Evolutionary conservation across 2,329 filamentous ascomycete genomes (phyloP).

Genomic region (Stagonosporopsis tanaceti): DNA sequence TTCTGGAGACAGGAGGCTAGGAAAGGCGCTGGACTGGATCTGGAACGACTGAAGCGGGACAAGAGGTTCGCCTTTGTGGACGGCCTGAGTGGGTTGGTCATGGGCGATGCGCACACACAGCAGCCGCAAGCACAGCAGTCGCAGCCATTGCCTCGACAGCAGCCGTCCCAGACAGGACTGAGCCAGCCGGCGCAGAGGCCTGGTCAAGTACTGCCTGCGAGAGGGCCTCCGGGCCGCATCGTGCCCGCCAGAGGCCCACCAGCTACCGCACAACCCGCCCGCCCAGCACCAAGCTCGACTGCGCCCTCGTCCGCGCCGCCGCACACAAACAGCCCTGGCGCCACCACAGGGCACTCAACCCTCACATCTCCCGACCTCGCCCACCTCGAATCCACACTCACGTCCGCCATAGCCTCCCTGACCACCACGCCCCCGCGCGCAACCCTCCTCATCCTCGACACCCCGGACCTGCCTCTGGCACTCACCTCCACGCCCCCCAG

Average conservation of each 20-base stretch:
- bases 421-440: conserved; percentile 26
- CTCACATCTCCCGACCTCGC: conserved; percentile 40
- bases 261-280: conserved; percentile 14
- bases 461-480: conserved; percentile 54
- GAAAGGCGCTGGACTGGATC: conserved; percentile 75
- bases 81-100: conserved; percentile 70
- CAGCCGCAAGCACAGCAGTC: neutral
- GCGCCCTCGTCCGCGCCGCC: neutral
- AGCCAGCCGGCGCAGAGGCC: conserved; percentile 4
- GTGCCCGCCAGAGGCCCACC: conserved; percentile 25
- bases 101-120: conserved; percentile 17
- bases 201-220: conserved; percentile 23
- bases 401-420: conserved; percentile 35
- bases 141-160: neutral
- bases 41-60: conserved; percentile 66
- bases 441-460: conserved; percentile 56
- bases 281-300: conserved; percentile 4
- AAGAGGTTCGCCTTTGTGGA: conserved; percentile 77
- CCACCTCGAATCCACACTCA: conserved; percentile 36
- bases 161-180: conserved; percentile 6
- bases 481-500: conserved; percentile 36
- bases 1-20: conserved; percentile 80
- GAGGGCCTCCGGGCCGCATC: conserved; percentile 30
- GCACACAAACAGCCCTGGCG: neutral
- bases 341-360: conserved; percentile 23